Evolutionary conservation across 2,329 filamentous ascomycete species (phyloP), one percentile per base, ranked within the genome.

Genomic region (Leptographium galeiforme): DNA sequence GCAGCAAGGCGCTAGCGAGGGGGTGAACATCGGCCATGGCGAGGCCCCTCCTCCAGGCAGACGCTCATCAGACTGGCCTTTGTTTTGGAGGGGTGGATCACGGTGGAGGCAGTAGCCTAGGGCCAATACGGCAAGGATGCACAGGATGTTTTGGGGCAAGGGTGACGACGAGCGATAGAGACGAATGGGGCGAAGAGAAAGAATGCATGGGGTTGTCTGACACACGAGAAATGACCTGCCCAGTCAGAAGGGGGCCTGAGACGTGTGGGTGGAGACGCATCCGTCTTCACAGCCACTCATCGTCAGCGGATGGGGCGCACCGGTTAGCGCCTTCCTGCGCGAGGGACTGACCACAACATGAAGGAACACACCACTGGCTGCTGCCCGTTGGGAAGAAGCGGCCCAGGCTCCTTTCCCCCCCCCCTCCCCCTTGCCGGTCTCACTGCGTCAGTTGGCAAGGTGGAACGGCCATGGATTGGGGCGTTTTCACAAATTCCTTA

Each of bases 171-270:
- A 49, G 45, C 36, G 18, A 49, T 49, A 36, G 36, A 34, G 12
- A 40, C 40, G 41, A 34, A 25, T n/a, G 33, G 40, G 40, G 32
- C 25, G 30, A 18, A 19, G 36, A 49, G 34, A 30, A 25, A 39
- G 40, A 10, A 33, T 13, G 47, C 33, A 38, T 38, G 46, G 34
- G 46, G 16, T 47, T 38, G 52, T 57, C 55, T 57, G 54, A 57
- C 56, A 57, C 56, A 57, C 54, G 50, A 32, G 48, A 54, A 52
- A 52, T 52, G 51, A 50, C 49, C 10, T 33, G 47, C 47, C 50
- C 49, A 48, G 30, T 40, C 39, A 50, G 50, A 51, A 30, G 36
- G 14, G 33, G 47, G 49, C 30, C 48, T n/a, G 44, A 33, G 33
- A 34, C 39, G 41, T 34, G 41, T 38, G 45, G 13, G 53, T 54